Conservation (phyloP, 345 rosid species). For the Atalantia buxifolia region DNA sequence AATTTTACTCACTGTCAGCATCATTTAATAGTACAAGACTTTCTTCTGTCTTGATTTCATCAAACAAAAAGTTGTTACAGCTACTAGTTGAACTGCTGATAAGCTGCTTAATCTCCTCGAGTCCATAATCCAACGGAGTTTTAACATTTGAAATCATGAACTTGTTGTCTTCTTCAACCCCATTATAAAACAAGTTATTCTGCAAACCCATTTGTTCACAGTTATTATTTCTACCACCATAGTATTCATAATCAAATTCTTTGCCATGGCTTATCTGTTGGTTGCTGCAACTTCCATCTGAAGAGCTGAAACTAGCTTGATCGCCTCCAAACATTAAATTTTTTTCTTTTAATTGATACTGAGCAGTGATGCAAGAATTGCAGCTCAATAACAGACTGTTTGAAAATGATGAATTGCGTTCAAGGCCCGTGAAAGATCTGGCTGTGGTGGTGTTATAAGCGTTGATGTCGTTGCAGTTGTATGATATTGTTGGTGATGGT, state of each 20-base stretch:
- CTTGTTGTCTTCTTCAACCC: slow-evolving; percentile 26
- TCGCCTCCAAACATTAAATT: slow-evolving; percentile 35
- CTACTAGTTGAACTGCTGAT: slow-evolving; percentile 35
- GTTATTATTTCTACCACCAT: slow-evolving; percentile 5
- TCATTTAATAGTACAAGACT: slow-evolving; percentile 50
- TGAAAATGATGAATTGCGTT: slow-evolving; percentile 30
- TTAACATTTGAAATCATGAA: slow-evolving; percentile 21
- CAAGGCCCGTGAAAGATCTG: slow-evolving; percentile 20
- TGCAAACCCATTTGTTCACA: slow-evolving; percentile 23
- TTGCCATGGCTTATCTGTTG: slow-evolving; percentile 26
- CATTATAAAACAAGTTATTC: slow-evolving; percentile 11
- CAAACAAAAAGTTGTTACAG: slow-evolving; percentile 46
- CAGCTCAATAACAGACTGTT: slow-evolving; percentile 30
- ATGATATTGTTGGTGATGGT: slow-evolving; percentile 17
- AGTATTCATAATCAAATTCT: slow-evolving; percentile 22
- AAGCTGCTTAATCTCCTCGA: slow-evolving; percentile 80
- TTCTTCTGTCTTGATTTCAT: slow-evolving; percentile 56
- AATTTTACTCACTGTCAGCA: slow-evolving; percentile 27
- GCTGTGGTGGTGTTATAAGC: slow-evolving; percentile 18
- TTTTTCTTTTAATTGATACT: slow-evolving; percentile 26
- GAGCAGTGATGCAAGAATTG: slow-evolving; percentile 20
- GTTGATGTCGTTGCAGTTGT: slow-evolving; percentile 27
- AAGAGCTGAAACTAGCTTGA: slow-evolving; percentile 50
- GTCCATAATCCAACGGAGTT: slow-evolving; percentile 46
- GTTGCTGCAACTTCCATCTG: slow-evolving; percentile 58